Evolutionary conservation across 495 filamentous ascomycete species (phyloP).

Genomic region (Jackrogersella multiformis): DNA sequence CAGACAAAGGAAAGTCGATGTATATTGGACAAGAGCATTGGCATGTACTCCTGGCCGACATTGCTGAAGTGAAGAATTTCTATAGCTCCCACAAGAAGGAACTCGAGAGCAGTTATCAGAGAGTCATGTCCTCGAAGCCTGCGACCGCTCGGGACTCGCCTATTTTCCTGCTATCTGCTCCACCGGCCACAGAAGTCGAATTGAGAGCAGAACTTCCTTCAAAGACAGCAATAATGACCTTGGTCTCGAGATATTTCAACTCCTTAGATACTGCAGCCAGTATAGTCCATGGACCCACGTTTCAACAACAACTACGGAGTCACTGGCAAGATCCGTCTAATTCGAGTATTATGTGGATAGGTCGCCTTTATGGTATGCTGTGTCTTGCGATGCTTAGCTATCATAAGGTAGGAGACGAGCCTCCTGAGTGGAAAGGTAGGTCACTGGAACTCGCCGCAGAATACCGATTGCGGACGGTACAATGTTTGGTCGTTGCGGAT

Average conservation of each 20-base stretch:
- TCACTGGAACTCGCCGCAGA: constrained; percentile 79
- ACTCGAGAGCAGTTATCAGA: constrained; percentile 64
- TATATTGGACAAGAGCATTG: constrained; percentile 93
- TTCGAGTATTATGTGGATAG: constrained; percentile 87
- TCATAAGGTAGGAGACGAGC: constrained; percentile 87
- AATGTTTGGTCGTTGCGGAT: constrained; percentile 87
- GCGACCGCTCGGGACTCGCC: constrained; percentile 67
- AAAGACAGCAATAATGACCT: constrained; percentile 79
- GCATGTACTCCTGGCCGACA: constrained; percentile 87
- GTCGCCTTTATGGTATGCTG: constrained; percentile 86
- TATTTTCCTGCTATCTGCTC: constrained; percentile 78
- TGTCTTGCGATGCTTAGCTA: constrained; percentile 93
- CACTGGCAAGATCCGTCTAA: constrained; percentile 88
- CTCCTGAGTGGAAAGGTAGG: constrained; percentile 79
- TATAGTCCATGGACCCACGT: constrained; percentile 86
- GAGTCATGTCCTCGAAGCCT: constrained; percentile 71
- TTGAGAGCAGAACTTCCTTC: constrained; percentile 81
- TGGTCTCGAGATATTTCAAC: constrained; percentile 77
- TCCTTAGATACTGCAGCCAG: constrained; percentile 65
- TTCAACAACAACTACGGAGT: constrained; percentile 84
- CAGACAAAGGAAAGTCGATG: constrained; percentile 79
- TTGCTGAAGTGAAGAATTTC: constrained; percentile 92
- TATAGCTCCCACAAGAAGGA: constrained; percentile 70
- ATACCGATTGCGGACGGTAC: constrained; percentile 83
- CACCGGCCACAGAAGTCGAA: constrained; percentile 74